Conservation (phyloP, 768 basidiomycete species). For the Lentinula boryana region DNA sequence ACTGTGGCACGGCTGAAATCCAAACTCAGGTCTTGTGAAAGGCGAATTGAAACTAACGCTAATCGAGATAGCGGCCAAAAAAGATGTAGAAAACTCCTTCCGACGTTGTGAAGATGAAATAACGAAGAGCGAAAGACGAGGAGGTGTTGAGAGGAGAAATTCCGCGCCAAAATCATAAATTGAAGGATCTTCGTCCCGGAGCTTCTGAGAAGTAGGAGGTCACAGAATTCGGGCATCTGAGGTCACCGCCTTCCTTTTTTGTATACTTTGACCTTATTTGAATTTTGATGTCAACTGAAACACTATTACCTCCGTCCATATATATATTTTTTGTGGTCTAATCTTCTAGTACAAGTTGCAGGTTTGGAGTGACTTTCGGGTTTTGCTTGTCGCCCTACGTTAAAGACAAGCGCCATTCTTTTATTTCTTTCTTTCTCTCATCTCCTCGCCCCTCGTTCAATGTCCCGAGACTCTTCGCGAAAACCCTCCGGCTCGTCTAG, state of each 20-base stretch:
- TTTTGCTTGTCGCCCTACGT: constrained; percentile 9
- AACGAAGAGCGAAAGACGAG: not conserved
- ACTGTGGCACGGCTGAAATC: not conserved
- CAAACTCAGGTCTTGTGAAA: not conserved
- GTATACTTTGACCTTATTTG: not conserved
- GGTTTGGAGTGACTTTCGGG: constrained; percentile 3
- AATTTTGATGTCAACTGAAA: constrained; percentile 4
- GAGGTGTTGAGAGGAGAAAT: not conserved
- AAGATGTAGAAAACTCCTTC: not conserved
- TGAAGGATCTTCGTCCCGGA: not conserved
- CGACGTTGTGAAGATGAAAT: too few species aligned
- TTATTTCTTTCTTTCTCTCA: constrained; percentile 14
- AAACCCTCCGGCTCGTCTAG: constrained; percentile 70
- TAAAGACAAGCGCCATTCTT: constrained; percentile 16
- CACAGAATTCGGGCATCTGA: not conserved
- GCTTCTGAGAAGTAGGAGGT: not conserved
- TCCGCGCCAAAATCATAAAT: not conserved
- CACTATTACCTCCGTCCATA: constrained; percentile 7
- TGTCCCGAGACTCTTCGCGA: constrained; percentile 46
- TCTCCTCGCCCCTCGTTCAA: constrained; percentile 14
- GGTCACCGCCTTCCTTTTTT: constrained; percentile 5
- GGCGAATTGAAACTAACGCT: not conserved
- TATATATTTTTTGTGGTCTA: constrained; percentile 1
- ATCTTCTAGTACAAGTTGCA: constrained; percentile 5
- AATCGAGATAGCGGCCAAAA: not conserved